Evolutionary conservation across 345 rosid species (phyloP).

Genomic region (Eucalyptus melliodora): DNA sequence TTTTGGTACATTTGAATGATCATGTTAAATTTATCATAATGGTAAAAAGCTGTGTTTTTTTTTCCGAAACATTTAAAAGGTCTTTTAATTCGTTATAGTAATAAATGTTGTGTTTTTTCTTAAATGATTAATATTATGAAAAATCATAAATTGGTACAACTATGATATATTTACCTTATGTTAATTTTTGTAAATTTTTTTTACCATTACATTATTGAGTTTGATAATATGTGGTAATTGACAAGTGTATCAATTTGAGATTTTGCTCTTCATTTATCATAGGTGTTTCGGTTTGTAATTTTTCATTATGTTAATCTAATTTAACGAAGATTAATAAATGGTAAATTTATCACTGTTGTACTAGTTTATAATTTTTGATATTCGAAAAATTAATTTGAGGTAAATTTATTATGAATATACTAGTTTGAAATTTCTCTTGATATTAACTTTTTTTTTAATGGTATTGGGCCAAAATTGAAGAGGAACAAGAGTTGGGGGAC

Average conservation of each 20-base stretch:
- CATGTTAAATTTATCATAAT: neutral
- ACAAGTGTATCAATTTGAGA: fast-evolving
- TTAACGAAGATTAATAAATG: no score
- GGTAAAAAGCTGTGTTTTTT: neutral
- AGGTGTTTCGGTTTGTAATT: fast-evolving
- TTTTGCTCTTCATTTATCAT: no score
- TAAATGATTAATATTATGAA: neutral
- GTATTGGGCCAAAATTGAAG: neutral
- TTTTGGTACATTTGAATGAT: neutral
- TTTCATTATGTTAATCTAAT: no score
- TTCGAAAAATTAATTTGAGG: fast-evolving
- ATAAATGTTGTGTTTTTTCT: neutral
- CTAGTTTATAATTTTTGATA: no score
- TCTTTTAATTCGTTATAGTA: neutral
- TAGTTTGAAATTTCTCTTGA: fast-evolving
- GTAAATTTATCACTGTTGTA: no score
- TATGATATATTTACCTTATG: no score
- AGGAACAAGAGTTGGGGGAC: neutral
- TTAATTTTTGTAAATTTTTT: no score
- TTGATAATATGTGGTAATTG: fast-evolving
- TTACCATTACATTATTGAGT: no score
- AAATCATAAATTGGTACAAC: no score
- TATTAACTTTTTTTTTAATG: neutral
- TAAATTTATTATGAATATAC: no score
- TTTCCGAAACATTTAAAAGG: neutral